Base-by-base conservation (phyloP, 768 basidiomycete species). In the Leccinum obscurum region DNA sequence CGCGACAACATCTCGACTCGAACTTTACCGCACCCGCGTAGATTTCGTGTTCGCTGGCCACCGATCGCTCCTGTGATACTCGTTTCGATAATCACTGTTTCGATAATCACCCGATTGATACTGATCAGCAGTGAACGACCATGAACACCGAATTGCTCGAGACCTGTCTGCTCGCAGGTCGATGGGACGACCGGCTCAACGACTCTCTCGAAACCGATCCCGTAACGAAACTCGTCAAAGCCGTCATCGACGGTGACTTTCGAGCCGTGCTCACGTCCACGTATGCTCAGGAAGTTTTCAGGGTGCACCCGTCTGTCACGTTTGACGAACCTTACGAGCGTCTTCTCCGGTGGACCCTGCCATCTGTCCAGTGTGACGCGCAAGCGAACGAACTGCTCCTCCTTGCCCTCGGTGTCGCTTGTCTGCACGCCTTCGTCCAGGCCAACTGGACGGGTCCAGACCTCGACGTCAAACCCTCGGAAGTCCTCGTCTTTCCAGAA, bases 391-490 rank as follows among this genome's bases (percentile, higher is more conserved):
- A 90, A 70, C 66, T 88, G 22, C 61, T 80, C 39, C 81, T 81
- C 30, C 77, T 98, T 41, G 73, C 83, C 10, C 63, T 93, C 10
- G 93, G 85, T 0, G 81, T 96, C 10, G 87, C 93, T 6, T 89
- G 88, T 62, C 79, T 98, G 24, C 93, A 97, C 64, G 85, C 92
- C 0, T 99, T 95, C 77, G 80, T 95, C 6, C 97, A 99, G 72
- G 81, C 80, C 30, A 99, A 99, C 75, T 99, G 95, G 94, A 98
- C 95, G 0, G 97, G 97, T 5, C 97, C 97, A 3, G 83, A 90
- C 67, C 81, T 97, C 48, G 77, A 85, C 60, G 72, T 95, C 62
- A 73, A 74, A 62, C 70, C 81, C 50, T 66, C 75, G 64, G 78
- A 77, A 37, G 55, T 80, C 52, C 68, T 81, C 66, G 50, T 72